These are phyloP conservation scores for Aegilops tauschii DNA, from an alignment of 176 grass and related monocot genomes.

Conservation along the genomic window DNA sequence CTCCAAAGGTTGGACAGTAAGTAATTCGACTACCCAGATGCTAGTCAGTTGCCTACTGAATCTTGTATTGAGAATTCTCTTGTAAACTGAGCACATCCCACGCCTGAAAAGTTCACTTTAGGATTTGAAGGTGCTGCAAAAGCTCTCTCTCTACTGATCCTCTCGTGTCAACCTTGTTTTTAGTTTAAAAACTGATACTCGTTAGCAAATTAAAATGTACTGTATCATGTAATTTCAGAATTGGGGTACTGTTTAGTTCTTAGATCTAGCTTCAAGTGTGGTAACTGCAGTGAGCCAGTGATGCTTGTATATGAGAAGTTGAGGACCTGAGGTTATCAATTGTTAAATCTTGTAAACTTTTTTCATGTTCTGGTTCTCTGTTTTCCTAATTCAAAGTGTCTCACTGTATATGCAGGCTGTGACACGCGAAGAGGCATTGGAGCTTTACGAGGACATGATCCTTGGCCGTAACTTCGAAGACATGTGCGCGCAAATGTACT, in stretches of 20 bases:
- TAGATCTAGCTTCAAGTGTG: not conserved
- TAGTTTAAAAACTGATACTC: not conserved
- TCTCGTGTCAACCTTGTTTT: not conserved
- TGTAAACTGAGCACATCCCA: not conserved
- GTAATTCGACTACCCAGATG: not conserved
- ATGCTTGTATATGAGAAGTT: not conserved
- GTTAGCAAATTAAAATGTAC: not conserved
- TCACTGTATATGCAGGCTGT: conserved; percentile 42
- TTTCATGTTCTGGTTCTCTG: not conserved
- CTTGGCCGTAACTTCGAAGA: conserved; percentile 86
- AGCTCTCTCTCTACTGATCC: not conserved
- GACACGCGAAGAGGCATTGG: conserved; percentile 65
- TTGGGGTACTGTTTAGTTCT: not conserved
- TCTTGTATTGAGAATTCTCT: not conserved
- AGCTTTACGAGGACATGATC: conserved; percentile 87
- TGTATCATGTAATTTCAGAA: not conserved
- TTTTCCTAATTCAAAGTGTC: not conserved
- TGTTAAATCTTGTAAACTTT: not conserved
- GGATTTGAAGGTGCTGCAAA: not conserved
- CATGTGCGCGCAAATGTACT: conserved; percentile 98
- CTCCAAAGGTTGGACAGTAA: not conserved
- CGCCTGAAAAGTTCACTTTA: not conserved
- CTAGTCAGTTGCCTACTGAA: not conserved
- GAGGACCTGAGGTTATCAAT: not conserved
- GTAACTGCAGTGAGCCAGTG: not conserved